Base-by-base conservation (phyloP, 2,329 filamentous ascomycete species). In the Arthrocladium fulminans region DNA sequence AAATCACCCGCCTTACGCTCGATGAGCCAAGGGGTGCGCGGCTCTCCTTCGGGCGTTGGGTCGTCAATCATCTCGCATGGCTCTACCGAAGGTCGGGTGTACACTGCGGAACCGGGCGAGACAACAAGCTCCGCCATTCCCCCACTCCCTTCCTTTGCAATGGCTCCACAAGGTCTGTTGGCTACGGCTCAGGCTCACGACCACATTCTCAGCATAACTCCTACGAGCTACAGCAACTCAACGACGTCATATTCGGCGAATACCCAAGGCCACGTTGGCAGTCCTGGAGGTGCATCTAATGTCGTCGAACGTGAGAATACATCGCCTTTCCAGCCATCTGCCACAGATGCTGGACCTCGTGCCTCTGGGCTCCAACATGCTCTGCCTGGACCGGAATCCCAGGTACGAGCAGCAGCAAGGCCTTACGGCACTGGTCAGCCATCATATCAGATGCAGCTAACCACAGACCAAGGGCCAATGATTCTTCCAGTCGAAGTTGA, bases 1-100 rank as follows among this genome's bases (percentile, higher is more conserved):
- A 71, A 73, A 54, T 81, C 80, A 8, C 78, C 79, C 8, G 64
- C 60, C 3, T 45, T 72, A 34, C 73, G 78, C 52, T 68, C 74
- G 22, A 67, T 72, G 15, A 79, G 75, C 56, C 58, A 76, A 10
- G 70, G 70, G 25, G 39, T 65, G 47, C 47, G 65, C 61, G 57
- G 73, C 29, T 67, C 67, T 40, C 64, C 65, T 25, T 62, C 42
- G 70, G 69, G 15, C 69, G 66, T 20, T 73, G 69, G 1, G 71
- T 73, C 39, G 69, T 72, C 60, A 71, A 73, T 6, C 68, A 73
- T 40, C 65, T 70, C 74, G 1, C 75, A 74, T 48, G 59, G 72
- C 10, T 63, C 65, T 7, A 64, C 67, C 6, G 63, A 65, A 48
- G 64, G 65, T 8, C 63, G 71, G 34, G 59, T 65, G 5, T 71